Percentiles rank a stretch among this genome's conserved stretches.
phyloP scores from a whole-genome alignment of 108 stramenopile genomes.

The Thalassiosira profunda region DNA sequence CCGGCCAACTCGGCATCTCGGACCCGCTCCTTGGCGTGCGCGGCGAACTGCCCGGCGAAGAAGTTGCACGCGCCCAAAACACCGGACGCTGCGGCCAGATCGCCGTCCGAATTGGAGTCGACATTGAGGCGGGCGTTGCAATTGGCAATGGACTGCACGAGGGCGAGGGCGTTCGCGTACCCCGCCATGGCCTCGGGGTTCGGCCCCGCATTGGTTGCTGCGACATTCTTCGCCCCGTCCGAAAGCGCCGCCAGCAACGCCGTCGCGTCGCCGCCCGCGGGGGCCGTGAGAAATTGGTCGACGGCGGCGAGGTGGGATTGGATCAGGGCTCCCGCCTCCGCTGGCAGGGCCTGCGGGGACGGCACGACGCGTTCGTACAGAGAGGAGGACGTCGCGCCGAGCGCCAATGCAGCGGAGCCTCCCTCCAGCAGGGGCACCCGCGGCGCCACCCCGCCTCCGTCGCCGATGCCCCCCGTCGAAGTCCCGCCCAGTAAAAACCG shows the following conservation, averaged over 20 bases:
- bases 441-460: not conserved
- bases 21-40: conserved; percentile 25
- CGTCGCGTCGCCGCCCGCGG: conserved; percentile 19
- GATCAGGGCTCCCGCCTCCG: not conserved
- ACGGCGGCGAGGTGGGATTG: conserved; percentile 22
- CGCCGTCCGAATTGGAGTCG: not conserved
- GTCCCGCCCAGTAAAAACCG: conserved; percentile 9
- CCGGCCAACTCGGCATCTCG: conserved; percentile 19
- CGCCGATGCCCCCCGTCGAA: not conserved
- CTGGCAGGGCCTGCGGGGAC: conserved; percentile 24
- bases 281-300: conserved; percentile 1
- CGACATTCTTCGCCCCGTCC: conserved; percentile 14
- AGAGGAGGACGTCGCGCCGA: not conserved
- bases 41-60: conserved; percentile 34
- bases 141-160: conserved; percentile 20
- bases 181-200: conserved; percentile 13
- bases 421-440: conserved; percentile 1
- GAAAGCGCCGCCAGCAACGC: conserved; percentile 16
- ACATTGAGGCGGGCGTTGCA: conserved; percentile 9
- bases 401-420: not conserved
- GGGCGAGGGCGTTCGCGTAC: conserved; percentile 25
- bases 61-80: conserved; percentile 27
- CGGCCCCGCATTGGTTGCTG: not conserved
- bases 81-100: not conserved
- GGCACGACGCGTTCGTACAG: conserved; percentile 14